Evolutionary conservation across 257 asterid species (phyloP), one percentile per base, ranked within the genome.

Genomic region (Leptodermis oblonga): DNA sequence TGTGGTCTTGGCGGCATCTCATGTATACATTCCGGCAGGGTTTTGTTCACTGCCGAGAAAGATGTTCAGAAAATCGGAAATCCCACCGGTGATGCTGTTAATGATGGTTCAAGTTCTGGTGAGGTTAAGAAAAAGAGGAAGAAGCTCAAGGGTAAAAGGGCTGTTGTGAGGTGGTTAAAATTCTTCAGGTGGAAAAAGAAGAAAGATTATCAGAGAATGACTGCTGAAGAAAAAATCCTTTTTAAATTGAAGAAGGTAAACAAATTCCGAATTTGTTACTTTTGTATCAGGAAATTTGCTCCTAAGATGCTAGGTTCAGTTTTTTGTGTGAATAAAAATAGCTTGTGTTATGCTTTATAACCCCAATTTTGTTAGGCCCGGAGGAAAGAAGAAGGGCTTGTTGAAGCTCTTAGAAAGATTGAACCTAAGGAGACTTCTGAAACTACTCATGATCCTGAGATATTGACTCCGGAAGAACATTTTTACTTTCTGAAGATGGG

Each of bases 401-500:
- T 85, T 39, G 92, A 83, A 86, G 89, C 93, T 36, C 95, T 94
- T 42, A 65, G 79, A 31, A 93, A 91, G 74, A 75, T 94, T 45
- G 97, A 91, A 82, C 99, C 96, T 4, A 94, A 94, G 69, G 99
- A 94, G 73, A 67, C 81, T 65, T 77, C 87, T 28, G 97, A 94
- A 68, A 76, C 92, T 37, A 82, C 76, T 13, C 99, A 94, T 60
- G 99, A 94, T 75, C 99, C 99, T 17, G 99, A 94, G 87, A 91
- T 94, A 74, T 68, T 94, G 85, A 94, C 99, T 31, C 99, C 99
- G 0, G 99, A 94, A 78, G 99, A 94, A 65, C 99, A 94, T 85
- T 91, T 91, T 82, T 94, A 94, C 87, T 94, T 82, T 68, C 67
- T 94, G 80, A 94, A 87, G 78, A 94, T 94, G 96, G 99, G 99